Base-by-base conservation (phyloP, 2,329 filamentous ascomycete genomes). In the Zasmidium angulare region DNA sequence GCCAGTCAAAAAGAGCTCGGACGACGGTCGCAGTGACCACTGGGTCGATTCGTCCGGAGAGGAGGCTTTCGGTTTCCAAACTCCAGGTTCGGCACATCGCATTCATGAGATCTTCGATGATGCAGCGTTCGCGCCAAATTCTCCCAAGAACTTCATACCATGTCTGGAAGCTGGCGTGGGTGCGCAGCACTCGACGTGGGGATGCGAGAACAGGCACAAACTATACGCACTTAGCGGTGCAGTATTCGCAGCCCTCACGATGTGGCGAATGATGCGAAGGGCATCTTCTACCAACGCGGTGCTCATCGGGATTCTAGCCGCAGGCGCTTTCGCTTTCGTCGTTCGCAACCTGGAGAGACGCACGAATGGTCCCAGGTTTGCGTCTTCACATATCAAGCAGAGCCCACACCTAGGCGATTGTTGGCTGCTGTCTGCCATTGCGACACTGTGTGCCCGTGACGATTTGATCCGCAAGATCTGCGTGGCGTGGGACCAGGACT, bases 361-460 rank as follows among this genome's bases (percentile, higher is more conserved):
- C 19, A 11, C 9, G 14, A 9, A 4, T 50, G 17, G 21, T 17
- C 53, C 72, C 72, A 22, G 71, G 74, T 59, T 89, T 2, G 87
- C 85, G 11, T 86, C 88, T 22, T 88, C 87, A 65, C 90, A 93
- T 72, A 87, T 93, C 22, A 82, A 87, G 21, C 90, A 93, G 72
- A 19, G 49, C 49, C 90, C n/a, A n/a, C n/a, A 90, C 2, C 81
- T 89, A 63, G 90, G 90, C 1, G 89, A 95, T 71, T 95, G 91
- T 73, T 95, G 90, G 89, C 83, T 93, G 58, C 86, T 95, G 78
- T 87, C 90, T 3, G 89, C 89, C 1, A 75, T 95, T 40, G 89
- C 86, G 54, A 90, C 89, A 0, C 80, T 95, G 62, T 87, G 86
- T 66, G 90, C 89, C 71, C 80, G 93, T 63, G 86, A 86, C 64